These are phyloP conservation scores for Syncephalastrum monosporum DNA, from an alignment of 371 early-diverging fungal genomes.

Conservation along the genomic window DNA sequence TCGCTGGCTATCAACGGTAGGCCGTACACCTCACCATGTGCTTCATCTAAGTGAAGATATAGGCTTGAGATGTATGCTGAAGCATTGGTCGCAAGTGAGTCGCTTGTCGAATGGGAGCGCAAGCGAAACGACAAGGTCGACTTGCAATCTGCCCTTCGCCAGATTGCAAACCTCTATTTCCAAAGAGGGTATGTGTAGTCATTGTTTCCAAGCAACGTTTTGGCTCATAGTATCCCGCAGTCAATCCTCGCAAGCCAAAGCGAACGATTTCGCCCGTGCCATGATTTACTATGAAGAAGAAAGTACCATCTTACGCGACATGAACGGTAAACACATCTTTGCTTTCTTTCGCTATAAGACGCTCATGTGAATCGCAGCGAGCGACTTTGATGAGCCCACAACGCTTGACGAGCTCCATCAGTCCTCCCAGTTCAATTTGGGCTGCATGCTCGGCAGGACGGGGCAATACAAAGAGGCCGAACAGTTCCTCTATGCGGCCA, in stretches of 20 bases:
- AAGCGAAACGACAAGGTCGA: no score
- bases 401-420: constrained; percentile 9
- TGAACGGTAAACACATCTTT: neutral
- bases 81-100: no score
- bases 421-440: constrained; percentile 38
- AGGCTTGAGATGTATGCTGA: no score
- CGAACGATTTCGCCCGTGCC: neutral
- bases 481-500: constrained; percentile 17
- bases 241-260: neutral
- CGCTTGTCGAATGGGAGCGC: no score
- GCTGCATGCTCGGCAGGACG: constrained; percentile 19
- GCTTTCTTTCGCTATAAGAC: neutral
- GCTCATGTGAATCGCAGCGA: neutral
- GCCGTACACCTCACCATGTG: no score
- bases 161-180: neutral
- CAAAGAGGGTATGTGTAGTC: neutral
- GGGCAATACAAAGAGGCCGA: constrained; percentile 9
- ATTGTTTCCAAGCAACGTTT: neutral
- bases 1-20: no score
- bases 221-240: no score
- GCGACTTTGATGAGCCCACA: no score
- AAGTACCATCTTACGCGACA: neutral
- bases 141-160: no score
- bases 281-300: neutral
- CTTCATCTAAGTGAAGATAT: no score